These are phyloP conservation scores for Lentinula novae-zelandiae DNA, from an alignment of 1,284 basidiomycete genomes.

Conservation along the genomic window DNA sequence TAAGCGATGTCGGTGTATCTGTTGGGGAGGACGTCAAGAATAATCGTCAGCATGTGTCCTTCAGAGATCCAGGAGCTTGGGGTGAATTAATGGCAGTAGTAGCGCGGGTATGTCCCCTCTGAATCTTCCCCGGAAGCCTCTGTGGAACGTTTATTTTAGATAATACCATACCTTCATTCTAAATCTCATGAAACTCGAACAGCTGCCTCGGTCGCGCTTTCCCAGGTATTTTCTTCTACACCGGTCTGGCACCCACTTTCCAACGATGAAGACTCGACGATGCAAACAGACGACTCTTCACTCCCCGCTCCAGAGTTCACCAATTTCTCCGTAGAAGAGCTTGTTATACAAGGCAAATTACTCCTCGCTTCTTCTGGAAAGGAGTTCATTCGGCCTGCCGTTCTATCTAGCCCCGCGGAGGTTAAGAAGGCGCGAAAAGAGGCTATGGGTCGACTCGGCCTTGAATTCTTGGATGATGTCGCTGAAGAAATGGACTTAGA, in stretches of 20 bases:
- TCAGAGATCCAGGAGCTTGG: conserved; percentile 70
- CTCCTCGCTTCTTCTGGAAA: conserved; percentile 86
- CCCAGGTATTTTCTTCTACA: conserved; percentile 80
- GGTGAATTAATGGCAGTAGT: conserved; percentile 80
- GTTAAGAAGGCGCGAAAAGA: conserved; percentile 80
- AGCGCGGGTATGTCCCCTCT: conserved; percentile 54
- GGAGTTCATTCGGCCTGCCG: conserved; percentile 73
- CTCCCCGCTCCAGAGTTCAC: conserved; percentile 57
- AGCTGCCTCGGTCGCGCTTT: conserved; percentile 82
- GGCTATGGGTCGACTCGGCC: conserved; percentile 76
- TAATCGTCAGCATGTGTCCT: conserved; percentile 51
- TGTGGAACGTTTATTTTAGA: conserved; percentile 37
- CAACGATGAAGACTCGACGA: conserved; percentile 18
- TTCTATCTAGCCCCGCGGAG: conserved; percentile 65
- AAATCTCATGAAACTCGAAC: conserved; percentile 85
- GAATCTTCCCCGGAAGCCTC: not conserved
- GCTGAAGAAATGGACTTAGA: conserved; percentile 79
- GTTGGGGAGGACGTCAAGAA: conserved; percentile 75
- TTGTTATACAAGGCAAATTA: conserved; percentile 72
- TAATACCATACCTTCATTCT: conserved; percentile 85
- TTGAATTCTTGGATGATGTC: conserved; percentile 75
- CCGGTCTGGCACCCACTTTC: conserved; percentile 76
- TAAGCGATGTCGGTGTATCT: conserved; percentile 65
- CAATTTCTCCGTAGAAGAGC: conserved; percentile 69
- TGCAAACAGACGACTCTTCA: conserved; percentile 25